Percentiles rank a stretch among this genome's conserved stretches.
phyloP scores from a whole-genome alignment of 2,329 filamentous ascomycete species.

The Lizonia empirigonia region DNA sequence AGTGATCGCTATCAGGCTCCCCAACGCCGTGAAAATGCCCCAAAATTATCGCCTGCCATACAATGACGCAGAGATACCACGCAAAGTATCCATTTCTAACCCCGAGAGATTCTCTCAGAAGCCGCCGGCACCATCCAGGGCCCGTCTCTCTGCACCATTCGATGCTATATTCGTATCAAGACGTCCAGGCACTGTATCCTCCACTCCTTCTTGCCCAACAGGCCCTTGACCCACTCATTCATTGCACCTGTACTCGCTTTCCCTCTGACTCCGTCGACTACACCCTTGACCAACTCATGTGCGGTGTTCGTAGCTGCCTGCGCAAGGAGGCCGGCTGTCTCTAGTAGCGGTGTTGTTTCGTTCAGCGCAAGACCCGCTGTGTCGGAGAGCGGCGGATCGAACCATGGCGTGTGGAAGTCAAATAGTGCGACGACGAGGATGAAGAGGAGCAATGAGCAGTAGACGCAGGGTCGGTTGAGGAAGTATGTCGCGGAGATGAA shows the following conservation, averaged over 20 bases:
- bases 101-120: neutral
- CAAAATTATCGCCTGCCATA: constrained; percentile 26
- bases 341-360: constrained; percentile 47
- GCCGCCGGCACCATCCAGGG: neutral
- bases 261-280: constrained; percentile 35
- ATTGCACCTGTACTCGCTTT: constrained; percentile 65
- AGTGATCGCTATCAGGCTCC: neutral
- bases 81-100: neutral
- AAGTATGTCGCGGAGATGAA: constrained; percentile 88
- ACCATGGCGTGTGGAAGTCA: constrained; percentile 92
- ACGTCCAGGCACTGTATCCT: constrained; percentile 90
- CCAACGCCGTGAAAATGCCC: constrained; percentile 33
- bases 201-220: constrained; percentile 86
- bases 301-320: constrained; percentile 66
- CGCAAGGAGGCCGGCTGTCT: constrained; percentile 69
- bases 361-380: constrained; percentile 42
- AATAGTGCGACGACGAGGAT: constrained; percentile 97
- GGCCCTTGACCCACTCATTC: constrained; percentile 78
- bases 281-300: constrained; percentile 36
- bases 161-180: constrained; percentile 67
- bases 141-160: neutral
- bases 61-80: constrained; percentile 9
- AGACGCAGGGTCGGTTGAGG: constrained; percentile 94
- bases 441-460: constrained; percentile 94
- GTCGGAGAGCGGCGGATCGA: constrained; percentile 69